Evolutionary conservation across 2,329 filamentous ascomycete species (phyloP).

Genomic region (Immersiporthe knoxdaviesiana): DNA sequence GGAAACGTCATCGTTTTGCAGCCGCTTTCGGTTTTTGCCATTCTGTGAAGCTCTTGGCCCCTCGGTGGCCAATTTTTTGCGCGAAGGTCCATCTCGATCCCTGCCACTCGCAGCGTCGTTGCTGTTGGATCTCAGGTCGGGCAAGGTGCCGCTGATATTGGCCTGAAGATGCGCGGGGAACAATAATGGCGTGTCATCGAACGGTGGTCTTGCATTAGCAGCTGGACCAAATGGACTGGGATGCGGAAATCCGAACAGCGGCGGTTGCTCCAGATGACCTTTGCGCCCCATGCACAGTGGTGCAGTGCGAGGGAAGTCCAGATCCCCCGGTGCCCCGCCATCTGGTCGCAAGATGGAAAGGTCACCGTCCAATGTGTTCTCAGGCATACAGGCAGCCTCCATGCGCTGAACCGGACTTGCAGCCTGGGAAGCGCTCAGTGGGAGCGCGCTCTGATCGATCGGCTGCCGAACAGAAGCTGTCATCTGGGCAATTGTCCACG

Average conservation of each 20-base stretch:
- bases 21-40: constrained; percentile 9
- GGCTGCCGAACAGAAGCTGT: constrained; percentile 31
- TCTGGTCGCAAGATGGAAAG: constrained; percentile 37
- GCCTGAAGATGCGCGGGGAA: not conserved
- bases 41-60: not conserved
- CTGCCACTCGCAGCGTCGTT: not conserved
- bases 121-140: not conserved
- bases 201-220: not conserved
- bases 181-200: not conserved
- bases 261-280: not conserved
- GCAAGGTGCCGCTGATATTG: constrained; percentile 7
- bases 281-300: not conserved
- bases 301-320: constrained; percentile 32
- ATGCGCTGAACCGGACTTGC: not conserved
- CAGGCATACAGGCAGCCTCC: not conserved
- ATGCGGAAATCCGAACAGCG: not conserved
- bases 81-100: constrained; percentile 11
- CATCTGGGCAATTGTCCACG: constrained; percentile 46
- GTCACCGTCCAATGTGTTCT: constrained; percentile 27
- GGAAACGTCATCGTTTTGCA: constrained; percentile 15
- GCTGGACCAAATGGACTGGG: not conserved
- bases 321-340: constrained; percentile 36
- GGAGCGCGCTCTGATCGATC: not conserved
- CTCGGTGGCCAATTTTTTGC: constrained; percentile 9
- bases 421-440: not conserved